Percentiles rank a stretch among this genome's conserved stretches.
These are phyloP conservation scores for Juncus inflexus DNA, from an alignment of 176 grass and related monocot species.

Conservation along the genomic window DNA sequence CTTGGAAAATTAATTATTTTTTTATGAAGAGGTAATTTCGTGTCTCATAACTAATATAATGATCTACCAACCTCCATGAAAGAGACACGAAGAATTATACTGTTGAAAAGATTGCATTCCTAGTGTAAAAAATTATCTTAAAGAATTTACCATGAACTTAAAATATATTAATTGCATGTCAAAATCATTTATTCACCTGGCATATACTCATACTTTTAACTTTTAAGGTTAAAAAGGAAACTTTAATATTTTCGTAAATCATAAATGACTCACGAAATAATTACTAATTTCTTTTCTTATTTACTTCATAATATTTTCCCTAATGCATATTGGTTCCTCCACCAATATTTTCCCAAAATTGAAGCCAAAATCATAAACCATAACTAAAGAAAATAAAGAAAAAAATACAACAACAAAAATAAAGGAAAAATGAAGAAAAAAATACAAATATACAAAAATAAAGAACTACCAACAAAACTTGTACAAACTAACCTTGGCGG, in stretches of 20 bases:
- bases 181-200: not conserved
- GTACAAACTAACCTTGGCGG: constrained; percentile 50
- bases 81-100: constrained; percentile 9
- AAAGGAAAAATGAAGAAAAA: no score
- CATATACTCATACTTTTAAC: constrained; percentile 15
- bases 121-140: not conserved
- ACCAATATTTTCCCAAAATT: not conserved
- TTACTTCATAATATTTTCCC: not conserved
- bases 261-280: no score
- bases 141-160: not conserved
- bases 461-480: not conserved
- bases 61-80: constrained; percentile 32
- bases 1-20: constrained; percentile 4
- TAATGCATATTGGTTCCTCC: not conserved
- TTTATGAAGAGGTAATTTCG: constrained; percentile 19
- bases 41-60: constrained; percentile 3
- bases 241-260: no score
- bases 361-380: not conserved
- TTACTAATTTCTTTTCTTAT: no score
- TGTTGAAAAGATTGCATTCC: constrained; percentile 12
- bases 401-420: no score
- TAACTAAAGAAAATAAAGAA: not conserved
- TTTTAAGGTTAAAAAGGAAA: not conserved
- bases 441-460: no score
- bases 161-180: constrained; percentile 14